Evolutionary conservation across 1,139 yeast species (phyloP).

Genomic region (Zygosaccharomyces pseudobailii): DNA sequence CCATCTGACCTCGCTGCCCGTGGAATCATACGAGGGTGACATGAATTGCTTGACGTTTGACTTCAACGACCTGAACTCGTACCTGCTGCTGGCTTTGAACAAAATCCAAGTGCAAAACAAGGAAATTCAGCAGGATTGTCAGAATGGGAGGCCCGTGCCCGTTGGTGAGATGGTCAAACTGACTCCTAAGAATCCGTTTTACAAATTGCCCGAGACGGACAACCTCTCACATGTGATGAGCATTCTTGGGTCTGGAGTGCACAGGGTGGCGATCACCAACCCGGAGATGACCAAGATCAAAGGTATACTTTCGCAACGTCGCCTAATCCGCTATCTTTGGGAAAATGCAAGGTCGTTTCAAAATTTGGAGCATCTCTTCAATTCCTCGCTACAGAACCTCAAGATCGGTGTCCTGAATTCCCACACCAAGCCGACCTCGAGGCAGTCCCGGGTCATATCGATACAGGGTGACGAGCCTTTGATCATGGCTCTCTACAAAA

Average conservation of each 20-base stretch:
- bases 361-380: constrained; percentile 67
- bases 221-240: constrained; percentile 72
- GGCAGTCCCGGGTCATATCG: constrained; percentile 52
- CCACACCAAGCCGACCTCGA: constrained; percentile 28
- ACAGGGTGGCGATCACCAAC: constrained; percentile 79
- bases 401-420: constrained; percentile 32
- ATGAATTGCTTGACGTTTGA: constrained; percentile 79
- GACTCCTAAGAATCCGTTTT: constrained; percentile 83
- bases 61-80: constrained; percentile 85
- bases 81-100: constrained; percentile 68
- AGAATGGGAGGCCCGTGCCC: constrained; percentile 32
- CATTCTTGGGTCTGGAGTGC: constrained; percentile 86
- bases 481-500: constrained; percentile 77
- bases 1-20: constrained; percentile 83
- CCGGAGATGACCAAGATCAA: constrained; percentile 44
- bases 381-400: constrained; percentile 42
- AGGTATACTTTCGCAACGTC: constrained; percentile 85
- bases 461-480: constrained; percentile 81
- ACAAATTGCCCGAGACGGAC: constrained; percentile 65
- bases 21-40: constrained; percentile 49
- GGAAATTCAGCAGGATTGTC: constrained; percentile 32
- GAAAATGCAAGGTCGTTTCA: constrained; percentile 86
- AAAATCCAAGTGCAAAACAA: constrained; percentile 44
- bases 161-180: constrained; percentile 41
- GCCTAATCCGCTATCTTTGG: constrained; percentile 80